Evolutionary conservation across 345 rosid genomes (phyloP).

Genomic region (Pistacia integerrima): DNA sequence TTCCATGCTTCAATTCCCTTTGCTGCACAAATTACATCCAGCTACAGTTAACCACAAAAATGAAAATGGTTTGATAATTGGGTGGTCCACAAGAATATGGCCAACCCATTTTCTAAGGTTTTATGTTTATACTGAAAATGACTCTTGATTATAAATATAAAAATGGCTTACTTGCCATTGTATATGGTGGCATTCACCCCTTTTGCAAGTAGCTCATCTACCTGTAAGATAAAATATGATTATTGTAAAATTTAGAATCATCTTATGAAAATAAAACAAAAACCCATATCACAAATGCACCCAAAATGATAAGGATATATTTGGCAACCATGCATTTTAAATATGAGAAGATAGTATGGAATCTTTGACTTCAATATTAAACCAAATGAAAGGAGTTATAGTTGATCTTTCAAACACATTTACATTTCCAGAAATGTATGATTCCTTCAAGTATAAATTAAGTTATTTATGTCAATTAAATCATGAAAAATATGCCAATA

Average conservation of each 20-base stretch:
- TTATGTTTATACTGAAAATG: background rate
- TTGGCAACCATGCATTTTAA: background rate
- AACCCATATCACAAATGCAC: no score
- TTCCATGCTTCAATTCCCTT: slow-evolving; percentile 85
- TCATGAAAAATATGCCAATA: no score
- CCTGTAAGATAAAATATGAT: slow-evolving; percentile 34
- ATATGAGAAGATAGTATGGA: background rate
- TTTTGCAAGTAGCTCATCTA: slow-evolving; percentile 71
- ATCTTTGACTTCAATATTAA: background rate
- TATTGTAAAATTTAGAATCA: background rate
- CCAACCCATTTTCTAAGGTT: background rate
- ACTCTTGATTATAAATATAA: no score
- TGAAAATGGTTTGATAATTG: background rate
- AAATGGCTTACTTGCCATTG: slow-evolving; percentile 75
- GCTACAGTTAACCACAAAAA: slow-evolving; percentile 33
- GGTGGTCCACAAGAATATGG: slow-evolving; percentile 15
- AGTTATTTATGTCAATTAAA: no score
- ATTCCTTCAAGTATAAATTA: no score
- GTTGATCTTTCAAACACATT: no score
- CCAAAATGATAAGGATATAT: background rate
- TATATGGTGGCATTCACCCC: slow-evolving; percentile 78
- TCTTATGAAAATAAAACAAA: no score
- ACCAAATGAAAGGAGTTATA: no score
- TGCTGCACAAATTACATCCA: slow-evolving; percentile 84
- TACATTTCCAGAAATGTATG: no score